Conservation (phyloP, 441 rosid genomes). For the Metrosideros polymorpha region DNA sequence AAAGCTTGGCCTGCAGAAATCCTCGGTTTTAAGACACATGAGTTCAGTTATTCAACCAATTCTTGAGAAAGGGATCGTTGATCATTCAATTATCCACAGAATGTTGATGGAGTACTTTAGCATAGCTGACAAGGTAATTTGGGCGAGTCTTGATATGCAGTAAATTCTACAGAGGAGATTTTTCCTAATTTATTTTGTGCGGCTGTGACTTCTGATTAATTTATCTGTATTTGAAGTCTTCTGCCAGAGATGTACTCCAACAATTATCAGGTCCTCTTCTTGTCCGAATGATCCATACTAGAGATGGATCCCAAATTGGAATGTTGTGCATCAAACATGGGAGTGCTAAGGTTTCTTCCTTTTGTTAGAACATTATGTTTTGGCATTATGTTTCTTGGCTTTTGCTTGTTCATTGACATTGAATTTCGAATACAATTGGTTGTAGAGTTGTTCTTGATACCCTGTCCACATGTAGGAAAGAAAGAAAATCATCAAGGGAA, state of each 20-base stretch:
- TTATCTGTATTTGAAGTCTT: conserved; percentile 32
- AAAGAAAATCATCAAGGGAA: conserved; percentile 80
- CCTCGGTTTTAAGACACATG: conserved; percentile 67
- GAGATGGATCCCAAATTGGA: conserved; percentile 85
- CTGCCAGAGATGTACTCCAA: conserved; percentile 75
- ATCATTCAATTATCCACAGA: conserved; percentile 79
- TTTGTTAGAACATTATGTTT: not conserved
- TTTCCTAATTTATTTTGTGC: not conserved
- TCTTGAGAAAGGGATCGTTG: conserved; percentile 88
- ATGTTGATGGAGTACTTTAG: conserved; percentile 67
- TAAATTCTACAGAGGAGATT: not conserved
- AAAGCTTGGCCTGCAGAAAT: conserved; percentile 58
- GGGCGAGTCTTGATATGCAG: not conserved
- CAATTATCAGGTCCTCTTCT: conserved; percentile 76
- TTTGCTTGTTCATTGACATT: not conserved
- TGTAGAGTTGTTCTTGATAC: not conserved
- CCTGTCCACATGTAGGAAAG: conserved; percentile 47
- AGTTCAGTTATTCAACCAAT: conserved; percentile 73
- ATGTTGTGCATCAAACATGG: conserved; percentile 85
- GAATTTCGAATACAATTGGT: not conserved
- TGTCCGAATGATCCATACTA: conserved; percentile 93
- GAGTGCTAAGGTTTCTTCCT: conserved; percentile 69
- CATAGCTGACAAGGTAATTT: conserved; percentile 70
- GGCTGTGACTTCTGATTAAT: conserved; percentile 1
- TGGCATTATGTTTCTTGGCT: not conserved